Evolutionary conservation across 768 basidiomycete species (phyloP).

Genomic region (Xerocomus spinulosus): DNA sequence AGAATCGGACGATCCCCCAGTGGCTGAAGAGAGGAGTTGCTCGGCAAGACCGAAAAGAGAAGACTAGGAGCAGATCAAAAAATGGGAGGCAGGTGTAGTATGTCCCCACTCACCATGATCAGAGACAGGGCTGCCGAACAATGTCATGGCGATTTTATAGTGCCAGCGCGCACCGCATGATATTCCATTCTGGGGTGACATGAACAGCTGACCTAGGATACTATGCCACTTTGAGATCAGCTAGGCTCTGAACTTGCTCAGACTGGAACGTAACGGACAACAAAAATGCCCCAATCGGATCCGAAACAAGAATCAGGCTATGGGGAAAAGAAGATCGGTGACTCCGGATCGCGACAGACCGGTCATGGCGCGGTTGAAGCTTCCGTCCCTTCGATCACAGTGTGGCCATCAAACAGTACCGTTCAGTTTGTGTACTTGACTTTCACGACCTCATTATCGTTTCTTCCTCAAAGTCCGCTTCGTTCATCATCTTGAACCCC

Average conservation of each 20-base stretch:
- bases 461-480: too few relatives aligned
- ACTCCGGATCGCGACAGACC: too few relatives aligned
- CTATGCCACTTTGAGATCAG: slow-evolving; percentile 1
- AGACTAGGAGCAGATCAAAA: slow-evolving; percentile 41
- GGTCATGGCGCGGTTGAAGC: too few relatives aligned
- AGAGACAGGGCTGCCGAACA: slow-evolving; percentile 7
- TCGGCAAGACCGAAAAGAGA: slow-evolving; percentile 67
- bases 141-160: slow-evolving; percentile 13
- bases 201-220: slow-evolving; percentile 14
- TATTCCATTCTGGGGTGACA: slow-evolving; percentile 21
- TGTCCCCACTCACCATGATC: slow-evolving; percentile 22
- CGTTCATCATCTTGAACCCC: too few relatives aligned
- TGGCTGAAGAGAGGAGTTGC: slow-evolving; percentile 53
- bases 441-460: too few relatives aligned
- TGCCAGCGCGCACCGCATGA: slow-evolving; percentile 13
- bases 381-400: too few relatives aligned
- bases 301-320: too few relatives aligned
- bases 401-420: too few relatives aligned
- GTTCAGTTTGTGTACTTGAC: too few relatives aligned
- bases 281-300: neutral
- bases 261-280: neutral
- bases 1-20: slow-evolving; percentile 12
- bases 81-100: neutral
- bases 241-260: neutral
- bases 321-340: too few relatives aligned